These are phyloP conservation scores for Blumeriella jaapii DNA, from an alignment of 2,329 filamentous ascomycete species.

Conservation along the genomic window DNA sequence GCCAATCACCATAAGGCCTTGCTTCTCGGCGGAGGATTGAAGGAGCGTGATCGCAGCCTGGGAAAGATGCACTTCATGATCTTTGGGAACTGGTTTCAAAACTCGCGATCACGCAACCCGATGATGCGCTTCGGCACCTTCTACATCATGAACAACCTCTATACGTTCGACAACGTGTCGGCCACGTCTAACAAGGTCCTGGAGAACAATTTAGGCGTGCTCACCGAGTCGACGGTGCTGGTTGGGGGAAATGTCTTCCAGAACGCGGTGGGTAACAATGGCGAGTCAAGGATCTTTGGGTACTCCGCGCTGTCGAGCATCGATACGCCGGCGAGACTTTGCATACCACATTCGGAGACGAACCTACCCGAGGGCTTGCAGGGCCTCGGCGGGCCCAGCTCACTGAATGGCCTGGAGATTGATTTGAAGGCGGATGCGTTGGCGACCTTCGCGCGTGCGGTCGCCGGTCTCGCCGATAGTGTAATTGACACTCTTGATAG, in stretches of 20 bases:
- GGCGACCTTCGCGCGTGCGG: background rate
- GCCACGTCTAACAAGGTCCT: background rate
- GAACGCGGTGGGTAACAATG: background rate
- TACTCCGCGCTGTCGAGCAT: slow-evolving; percentile 1
- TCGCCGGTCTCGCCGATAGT: background rate
- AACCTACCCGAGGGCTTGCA: background rate
- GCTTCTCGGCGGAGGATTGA: slow-evolving; percentile 1
- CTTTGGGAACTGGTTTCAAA: slow-evolving; percentile 3
- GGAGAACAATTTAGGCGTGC: slow-evolving; percentile 1
- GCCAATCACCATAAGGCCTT: slow-evolving; percentile 3
- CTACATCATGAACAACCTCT: slow-evolving; percentile 4
- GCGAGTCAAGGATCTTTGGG: slow-evolving; percentile 2
- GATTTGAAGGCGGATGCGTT: slow-evolving; percentile 2
- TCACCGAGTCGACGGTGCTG: slow-evolving; percentile 1
- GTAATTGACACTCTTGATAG: too few species aligned
- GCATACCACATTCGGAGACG: slow-evolving; percentile 1
- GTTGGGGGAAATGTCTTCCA: slow-evolving; percentile 1
- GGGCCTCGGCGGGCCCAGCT: background rate
- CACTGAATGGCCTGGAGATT: slow-evolving; percentile 1
- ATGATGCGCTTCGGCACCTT: slow-evolving; percentile 4
- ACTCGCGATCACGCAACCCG: slow-evolving; percentile 1
- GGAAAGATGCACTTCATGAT: slow-evolving; percentile 5
- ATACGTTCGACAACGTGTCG: background rate
- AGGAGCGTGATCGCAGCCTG: background rate
- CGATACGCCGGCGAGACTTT: background rate